Evolutionary conservation across 208 protist species (phyloP).

Genomic region (Endotrypanum monterogeii): DNA sequence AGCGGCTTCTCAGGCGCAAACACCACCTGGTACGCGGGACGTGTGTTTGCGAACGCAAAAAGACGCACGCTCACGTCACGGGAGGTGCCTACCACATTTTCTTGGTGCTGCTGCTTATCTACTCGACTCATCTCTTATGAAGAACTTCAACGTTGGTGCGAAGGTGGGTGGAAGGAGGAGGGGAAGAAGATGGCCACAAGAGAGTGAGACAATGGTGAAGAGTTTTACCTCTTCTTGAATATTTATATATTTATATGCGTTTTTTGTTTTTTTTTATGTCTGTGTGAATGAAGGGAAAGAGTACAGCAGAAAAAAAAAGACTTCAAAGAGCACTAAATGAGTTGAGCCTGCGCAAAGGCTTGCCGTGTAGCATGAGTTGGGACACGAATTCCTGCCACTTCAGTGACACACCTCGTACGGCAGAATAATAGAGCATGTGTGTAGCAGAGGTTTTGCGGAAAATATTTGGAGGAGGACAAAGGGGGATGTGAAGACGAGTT

Average conservation of each 20-base stretch:
- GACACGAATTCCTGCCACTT: background rate
- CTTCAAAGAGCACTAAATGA: background rate
- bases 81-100: slow-evolving; percentile 57
- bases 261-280: background rate
- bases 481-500: background rate
- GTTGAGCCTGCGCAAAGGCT: background rate
- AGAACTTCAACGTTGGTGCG: background rate
- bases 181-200: slow-evolving; percentile 9
- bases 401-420: background rate
- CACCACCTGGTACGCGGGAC: slow-evolving; percentile 58
- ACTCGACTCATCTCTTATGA: slow-evolving; percentile 51
- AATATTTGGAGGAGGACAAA: too few species aligned
- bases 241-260: too few species aligned
- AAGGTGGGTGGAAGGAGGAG: background rate
- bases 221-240: too few species aligned
- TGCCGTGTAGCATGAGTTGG: background rate
- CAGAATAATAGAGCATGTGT: background rate
- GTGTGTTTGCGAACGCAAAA: slow-evolving; percentile 79
- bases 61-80: slow-evolving; percentile 63
- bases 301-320: background rate
- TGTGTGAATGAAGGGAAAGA: background rate
- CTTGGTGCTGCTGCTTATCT: slow-evolving; percentile 72
- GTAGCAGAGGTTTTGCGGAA: background rate
- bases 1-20: slow-evolving; percentile 77
- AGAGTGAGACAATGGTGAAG: background rate